These are phyloP conservation scores for Coniella lustricola DNA, from an alignment of 2,329 filamentous ascomycete species.

Conservation along the genomic window DNA sequence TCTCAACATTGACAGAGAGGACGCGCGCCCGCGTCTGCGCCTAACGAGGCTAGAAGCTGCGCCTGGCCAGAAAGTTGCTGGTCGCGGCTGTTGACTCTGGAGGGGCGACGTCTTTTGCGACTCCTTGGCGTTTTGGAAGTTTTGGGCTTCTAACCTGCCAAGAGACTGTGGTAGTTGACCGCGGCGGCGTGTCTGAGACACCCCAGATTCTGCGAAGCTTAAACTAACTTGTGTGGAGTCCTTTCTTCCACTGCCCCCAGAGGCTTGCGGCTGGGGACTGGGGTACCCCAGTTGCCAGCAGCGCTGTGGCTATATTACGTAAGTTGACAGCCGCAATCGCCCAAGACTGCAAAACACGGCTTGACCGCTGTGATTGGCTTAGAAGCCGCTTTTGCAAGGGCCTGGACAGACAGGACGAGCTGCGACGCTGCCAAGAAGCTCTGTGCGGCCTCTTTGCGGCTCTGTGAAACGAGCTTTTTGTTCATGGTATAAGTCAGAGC, in stretches of 20 bases:
- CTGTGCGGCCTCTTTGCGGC: slow-evolving; percentile 7
- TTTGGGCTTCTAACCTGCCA: slow-evolving; percentile 9
- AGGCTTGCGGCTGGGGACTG: too few relatives aligned
- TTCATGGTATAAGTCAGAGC: too few relatives aligned
- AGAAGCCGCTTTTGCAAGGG: too few relatives aligned
- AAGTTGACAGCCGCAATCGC: too few relatives aligned
- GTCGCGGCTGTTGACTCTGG: background rate
- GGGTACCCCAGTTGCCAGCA: too few relatives aligned
- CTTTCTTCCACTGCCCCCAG: background rate
- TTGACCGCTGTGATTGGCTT: too few relatives aligned
- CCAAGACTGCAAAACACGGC: too few relatives aligned
- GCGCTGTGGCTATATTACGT: too few relatives aligned
- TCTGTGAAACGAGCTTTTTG: too few relatives aligned
- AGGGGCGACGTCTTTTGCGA: too few relatives aligned
- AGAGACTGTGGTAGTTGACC: background rate
- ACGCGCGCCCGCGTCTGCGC: too few relatives aligned
- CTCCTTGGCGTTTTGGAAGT: slow-evolving; percentile 12
- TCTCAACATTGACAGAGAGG: background rate
- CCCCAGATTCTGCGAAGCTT: background rate
- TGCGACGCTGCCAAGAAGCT: slow-evolving; percentile 15
- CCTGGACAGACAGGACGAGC: too few relatives aligned
- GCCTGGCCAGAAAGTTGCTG: background rate
- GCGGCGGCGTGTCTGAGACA: slow-evolving; percentile 11
- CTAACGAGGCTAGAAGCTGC: background rate
- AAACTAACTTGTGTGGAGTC: background rate